Evolutionary conservation across 2,329 filamentous ascomycete genomes (phyloP), one percentile per base, ranked within the genome.

Genomic region (Chaetomium sp.): DNA sequence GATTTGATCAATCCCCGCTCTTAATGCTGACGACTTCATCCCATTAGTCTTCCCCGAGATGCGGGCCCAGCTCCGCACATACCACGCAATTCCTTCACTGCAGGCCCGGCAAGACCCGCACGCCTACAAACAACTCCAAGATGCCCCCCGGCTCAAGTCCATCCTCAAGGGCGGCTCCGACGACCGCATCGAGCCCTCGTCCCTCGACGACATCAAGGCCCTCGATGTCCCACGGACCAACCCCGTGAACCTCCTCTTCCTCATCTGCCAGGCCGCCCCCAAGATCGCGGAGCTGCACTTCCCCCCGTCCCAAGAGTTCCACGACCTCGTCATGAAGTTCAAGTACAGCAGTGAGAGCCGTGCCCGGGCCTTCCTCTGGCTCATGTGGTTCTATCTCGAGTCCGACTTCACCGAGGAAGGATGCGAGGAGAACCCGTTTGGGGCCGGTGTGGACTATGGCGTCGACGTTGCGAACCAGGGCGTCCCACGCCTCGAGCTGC

Each of bases 311-410:
- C 82, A 86, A 62, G 94, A 99, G 71, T 97, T 99, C 70, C 95
- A 96, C 70, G 94, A 99, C 66, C 80, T 99, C 12, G 87, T 99
- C 65, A 97, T 97, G 91, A 86, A 89, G 67, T 86, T 86, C 1
- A 87, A 88, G 32, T 80, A 90, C 58, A 89, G 86, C 55, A 97
- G 91, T 71, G 74, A 78, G 62, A 95, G 89, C 59, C 83, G 94
- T 60, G 91, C 94, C 1, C 85, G 77, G 45, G 92, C 92, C 0
- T 99, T 99, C 64, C 74, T 99, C 19, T 99, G 94, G 94, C 77
- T 99, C 60, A 95, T 99, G 85, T 99, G 94, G 94, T 96, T 94
- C 77, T 97, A 99, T 68, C 80, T 99, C 14, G 94, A 99, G 70
- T 96, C 91, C 34, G 90, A 96, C 69, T 97, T 96, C 64, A 89